Evolutionary conservation across 1,284 basidiomycete genomes (phyloP).

Genomic region (Singerocomus rubriflavus): DNA sequence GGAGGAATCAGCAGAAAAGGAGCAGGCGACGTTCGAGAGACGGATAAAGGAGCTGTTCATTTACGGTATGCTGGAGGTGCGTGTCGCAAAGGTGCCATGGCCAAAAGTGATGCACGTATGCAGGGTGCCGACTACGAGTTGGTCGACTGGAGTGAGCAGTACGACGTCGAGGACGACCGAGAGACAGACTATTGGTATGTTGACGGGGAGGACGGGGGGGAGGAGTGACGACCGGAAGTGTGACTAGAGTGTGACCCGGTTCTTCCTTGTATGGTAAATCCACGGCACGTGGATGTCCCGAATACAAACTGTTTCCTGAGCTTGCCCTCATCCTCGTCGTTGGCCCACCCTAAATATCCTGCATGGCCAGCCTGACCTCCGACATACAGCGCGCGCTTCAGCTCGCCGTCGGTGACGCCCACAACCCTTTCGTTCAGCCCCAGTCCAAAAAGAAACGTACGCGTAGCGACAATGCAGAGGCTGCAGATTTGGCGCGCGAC

Average conservation of each 20-base stretch:
- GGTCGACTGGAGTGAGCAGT: slow-evolving; percentile 73
- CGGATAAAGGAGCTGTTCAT: slow-evolving; percentile 66
- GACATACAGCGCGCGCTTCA: slow-evolving; percentile 38
- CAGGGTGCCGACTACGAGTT: slow-evolving; percentile 69
- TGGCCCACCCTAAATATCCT: slow-evolving; percentile 36
- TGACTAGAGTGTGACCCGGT: slow-evolving; percentile 7
- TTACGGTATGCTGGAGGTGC: slow-evolving; percentile 70
- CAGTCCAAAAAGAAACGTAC: slow-evolving; percentile 31
- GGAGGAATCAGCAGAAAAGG: slow-evolving; percentile 43
- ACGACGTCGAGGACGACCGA: slow-evolving; percentile 59
- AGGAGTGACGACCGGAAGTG: slow-evolving; percentile 15
- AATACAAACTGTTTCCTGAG: slow-evolving; percentile 15
- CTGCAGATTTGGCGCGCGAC: slow-evolving; percentile 20
- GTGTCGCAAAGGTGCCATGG: slow-evolving; percentile 17
- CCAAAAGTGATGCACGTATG: slow-evolving; percentile 1
- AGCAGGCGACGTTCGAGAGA: slow-evolving; percentile 51
- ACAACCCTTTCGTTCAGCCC: slow-evolving; percentile 34
- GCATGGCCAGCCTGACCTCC: slow-evolving; percentile 35
- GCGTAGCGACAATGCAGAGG: slow-evolving; percentile 20
- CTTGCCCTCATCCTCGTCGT: slow-evolving; percentile 40
- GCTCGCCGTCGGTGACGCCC: slow-evolving; percentile 43
- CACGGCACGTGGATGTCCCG: slow-evolving; percentile 7
- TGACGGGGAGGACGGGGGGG: slow-evolving; percentile 62
- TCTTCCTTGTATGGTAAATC: slow-evolving; percentile 13
- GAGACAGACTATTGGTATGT: slow-evolving; percentile 72